Conservation (phyloP, 1,284 basidiomycete species). For the Ganoderma lingzhi region DNA sequence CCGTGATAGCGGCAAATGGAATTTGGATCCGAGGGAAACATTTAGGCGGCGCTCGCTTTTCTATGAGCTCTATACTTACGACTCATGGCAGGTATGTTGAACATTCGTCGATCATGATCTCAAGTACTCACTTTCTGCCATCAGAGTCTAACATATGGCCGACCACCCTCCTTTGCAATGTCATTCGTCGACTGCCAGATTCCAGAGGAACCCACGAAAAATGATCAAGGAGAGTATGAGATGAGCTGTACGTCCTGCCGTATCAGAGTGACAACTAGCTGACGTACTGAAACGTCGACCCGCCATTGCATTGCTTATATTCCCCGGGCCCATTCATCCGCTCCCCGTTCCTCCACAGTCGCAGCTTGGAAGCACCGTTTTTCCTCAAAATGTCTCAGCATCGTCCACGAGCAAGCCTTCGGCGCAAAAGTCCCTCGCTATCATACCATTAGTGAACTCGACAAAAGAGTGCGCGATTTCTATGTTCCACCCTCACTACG, state of each 20-base stretch:
- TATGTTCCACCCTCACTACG: constrained; percentile 67
- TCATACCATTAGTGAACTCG: constrained; percentile 65
- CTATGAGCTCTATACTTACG: constrained; percentile 72
- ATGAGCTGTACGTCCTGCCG: constrained; percentile 64
- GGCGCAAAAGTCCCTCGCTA: constrained; percentile 67
- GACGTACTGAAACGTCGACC: not conserved
- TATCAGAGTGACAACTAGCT: not conserved
- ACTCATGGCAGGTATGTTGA: constrained; percentile 69
- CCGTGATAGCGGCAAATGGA: constrained; percentile 76
- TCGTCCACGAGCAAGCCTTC: constrained; percentile 73
- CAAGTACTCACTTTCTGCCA: constrained; percentile 8
- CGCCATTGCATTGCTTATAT: too few relatives aligned
- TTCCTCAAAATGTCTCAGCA: constrained; percentile 63
- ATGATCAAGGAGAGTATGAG: constrained; percentile 61
- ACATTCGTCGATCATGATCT: not conserved
- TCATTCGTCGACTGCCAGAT: constrained; percentile 68
- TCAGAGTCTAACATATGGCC: constrained; percentile 75
- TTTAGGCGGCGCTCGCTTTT: constrained; percentile 66
- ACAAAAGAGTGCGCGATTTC: constrained; percentile 70
- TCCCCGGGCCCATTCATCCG: not conserved
- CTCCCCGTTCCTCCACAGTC: constrained; percentile 44
- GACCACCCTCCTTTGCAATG: constrained; percentile 68
- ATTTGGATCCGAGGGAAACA: constrained; percentile 63
- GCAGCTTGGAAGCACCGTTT: constrained; percentile 73
- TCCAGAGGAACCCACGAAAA: constrained; percentile 57